phyloP scores from a whole-genome alignment of 1,284 basidiomycete genomes.

The Ganoderma boninense region DNA sequence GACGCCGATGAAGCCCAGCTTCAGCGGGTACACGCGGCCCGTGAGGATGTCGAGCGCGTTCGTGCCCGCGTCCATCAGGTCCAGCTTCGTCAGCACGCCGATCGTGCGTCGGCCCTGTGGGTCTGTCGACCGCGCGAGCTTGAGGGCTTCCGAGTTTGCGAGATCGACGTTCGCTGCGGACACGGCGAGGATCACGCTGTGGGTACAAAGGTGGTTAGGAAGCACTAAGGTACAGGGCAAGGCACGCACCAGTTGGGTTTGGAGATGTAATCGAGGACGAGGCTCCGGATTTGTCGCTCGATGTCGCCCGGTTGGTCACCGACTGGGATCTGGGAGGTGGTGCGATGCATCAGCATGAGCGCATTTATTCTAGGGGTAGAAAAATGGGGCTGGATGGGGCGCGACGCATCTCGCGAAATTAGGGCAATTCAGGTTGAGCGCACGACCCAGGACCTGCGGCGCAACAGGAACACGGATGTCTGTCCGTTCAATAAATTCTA shows the following conservation, averaged over 20 bases:
- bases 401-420: neutral
- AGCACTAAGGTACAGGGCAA: neutral
- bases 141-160: constrained; percentile 97
- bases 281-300: constrained; percentile 93
- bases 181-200: constrained; percentile 94
- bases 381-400: neutral
- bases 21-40: constrained; percentile 96
- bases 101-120: constrained; percentile 96
- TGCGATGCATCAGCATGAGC: constrained; percentile 9
- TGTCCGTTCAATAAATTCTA: neutral
- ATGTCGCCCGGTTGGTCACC: constrained; percentile 95
- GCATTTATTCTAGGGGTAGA: no score
- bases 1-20: constrained; percentile 97
- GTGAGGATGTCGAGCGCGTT: constrained; percentile 97
- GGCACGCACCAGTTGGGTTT: constrained; percentile 90
- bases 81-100: constrained; percentile 96
- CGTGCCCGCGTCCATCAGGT: constrained; percentile 98
- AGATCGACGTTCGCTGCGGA: constrained; percentile 98
- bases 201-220: neutral
- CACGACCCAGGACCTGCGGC: neutral
- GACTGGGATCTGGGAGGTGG: constrained; percentile 76
- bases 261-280: constrained; percentile 95
- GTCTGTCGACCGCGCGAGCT: constrained; percentile 95
- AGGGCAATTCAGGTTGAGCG: neutral
- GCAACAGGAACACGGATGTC: neutral